These are phyloP conservation scores for Yamadazyma nakazawae DNA, from an alignment of 805 yeast genomes.

Conservation along the genomic window DNA sequence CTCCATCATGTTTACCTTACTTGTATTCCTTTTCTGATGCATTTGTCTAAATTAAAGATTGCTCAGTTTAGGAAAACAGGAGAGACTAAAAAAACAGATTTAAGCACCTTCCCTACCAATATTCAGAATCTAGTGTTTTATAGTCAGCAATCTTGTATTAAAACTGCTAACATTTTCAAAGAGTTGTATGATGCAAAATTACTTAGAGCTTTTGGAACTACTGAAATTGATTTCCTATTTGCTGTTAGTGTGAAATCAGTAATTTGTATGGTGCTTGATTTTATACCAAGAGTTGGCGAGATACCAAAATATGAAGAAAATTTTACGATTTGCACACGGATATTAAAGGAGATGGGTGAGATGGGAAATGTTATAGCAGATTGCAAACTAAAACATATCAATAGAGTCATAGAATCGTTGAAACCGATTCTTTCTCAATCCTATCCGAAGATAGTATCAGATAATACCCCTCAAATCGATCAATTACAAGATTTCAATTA, in stretches of 20 bases:
- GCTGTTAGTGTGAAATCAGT: slow-evolving; percentile 20
- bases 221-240: slow-evolving; percentile 26
- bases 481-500: not conserved
- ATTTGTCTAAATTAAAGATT: slow-evolving; percentile 20
- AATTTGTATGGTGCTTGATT: slow-evolving; percentile 19
- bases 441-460: not conserved
- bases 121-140: slow-evolving; percentile 17
- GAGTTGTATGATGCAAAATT: slow-evolving; percentile 17
- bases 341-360: not conserved
- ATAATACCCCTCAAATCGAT: not conserved
- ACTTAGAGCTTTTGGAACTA: slow-evolving; percentile 24
- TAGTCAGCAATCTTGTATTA: slow-evolving; percentile 19
- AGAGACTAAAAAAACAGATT: not conserved
- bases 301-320: slow-evolving; percentile 4
- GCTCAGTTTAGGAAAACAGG: slow-evolving; percentile 8
- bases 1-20: slow-evolving; percentile 26
- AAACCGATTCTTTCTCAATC: slow-evolving; percentile 1
- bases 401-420: slow-evolving; percentile 1
- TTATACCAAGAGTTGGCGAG: not conserved
- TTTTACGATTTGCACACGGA: not conserved
- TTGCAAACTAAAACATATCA: slow-evolving; percentile 4
- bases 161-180: slow-evolving; percentile 23
- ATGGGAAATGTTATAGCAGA: slow-evolving; percentile 8
- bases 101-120: slow-evolving; percentile 18
- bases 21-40: slow-evolving; percentile 23